Evolutionary conservation across 768 basidiomycete genomes (phyloP), one percentile per base, ranked within the genome.

Genomic region (Albatrellus ellisii): DNA sequence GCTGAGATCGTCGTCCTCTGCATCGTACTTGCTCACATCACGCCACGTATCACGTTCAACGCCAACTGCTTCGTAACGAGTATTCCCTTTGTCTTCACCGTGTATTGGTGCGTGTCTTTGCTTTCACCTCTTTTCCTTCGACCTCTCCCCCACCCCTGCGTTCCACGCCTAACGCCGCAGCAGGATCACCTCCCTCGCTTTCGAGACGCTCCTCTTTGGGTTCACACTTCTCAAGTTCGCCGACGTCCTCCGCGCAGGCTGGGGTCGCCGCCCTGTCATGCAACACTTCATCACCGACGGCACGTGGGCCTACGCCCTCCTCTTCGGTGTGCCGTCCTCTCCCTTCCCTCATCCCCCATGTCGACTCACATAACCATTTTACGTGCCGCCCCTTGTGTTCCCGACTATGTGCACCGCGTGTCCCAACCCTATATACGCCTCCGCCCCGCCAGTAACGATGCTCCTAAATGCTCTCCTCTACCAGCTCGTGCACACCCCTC

Each of bases 221-320:
- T 44, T 56, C 21, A 56, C 55, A 2, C 31, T 56, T 20, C 31
- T 28, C 40, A 53, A 53, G 26, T 56, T 56, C 36, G 7, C 43
- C 28, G 41, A 39, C 2, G 53, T 51, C 7, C 44, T 52, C 8
- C 42, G 42, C 12, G 46, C 45, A 10, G 53, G 55, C 2, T 56
- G 55, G 53, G 53, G 52, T 8, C 46, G 47, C 10, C 43, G 49
- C 5, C 50, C 50, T 3, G 46, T 56, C n/a, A 47, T 56, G 50
- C 43, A 44, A 20, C 48, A 52, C 25, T 53, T 54, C 46, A 46
- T 53, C 10, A 29, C 46, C 4, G 55, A 56, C 40, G 55, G 55
- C 14, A 56, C 55, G 2, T 56, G 55, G 55, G 55, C 55, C 9
- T 56, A 51, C 39, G 42, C 52, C 6, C 52, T 56, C 15, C 50